Conservation (phyloP, 805 yeast genomes). For the Kregervanrija pseudodelftensis region DNA sequence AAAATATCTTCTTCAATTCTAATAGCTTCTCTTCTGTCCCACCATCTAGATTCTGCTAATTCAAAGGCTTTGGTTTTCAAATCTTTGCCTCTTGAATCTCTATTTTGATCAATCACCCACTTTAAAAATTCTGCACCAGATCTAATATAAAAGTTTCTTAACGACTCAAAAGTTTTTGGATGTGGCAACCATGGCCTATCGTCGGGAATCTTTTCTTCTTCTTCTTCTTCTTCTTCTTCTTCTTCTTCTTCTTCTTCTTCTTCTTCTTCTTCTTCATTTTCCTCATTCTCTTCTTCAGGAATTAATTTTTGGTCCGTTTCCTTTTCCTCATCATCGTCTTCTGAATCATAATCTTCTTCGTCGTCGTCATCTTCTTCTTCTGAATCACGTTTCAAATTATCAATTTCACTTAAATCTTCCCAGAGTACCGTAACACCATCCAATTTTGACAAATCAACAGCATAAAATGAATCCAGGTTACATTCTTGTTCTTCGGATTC, state of each 20-base stretch:
- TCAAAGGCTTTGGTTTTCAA: slow-evolving; percentile 86
- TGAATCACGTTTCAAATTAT: slow-evolving; percentile 45
- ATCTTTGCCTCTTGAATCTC: slow-evolving; percentile 83
- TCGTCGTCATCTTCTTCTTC: slow-evolving; percentile 61
- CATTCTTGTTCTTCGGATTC: slow-evolving; percentile 85
- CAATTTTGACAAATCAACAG: slow-evolving; percentile 75
- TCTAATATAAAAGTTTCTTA: slow-evolving; percentile 79
- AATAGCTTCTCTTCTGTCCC: slow-evolving; percentile 96
- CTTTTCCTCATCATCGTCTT: slow-evolving; percentile 52
- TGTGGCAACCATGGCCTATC: slow-evolving; percentile 96
- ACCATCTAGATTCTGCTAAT: slow-evolving; percentile 89
- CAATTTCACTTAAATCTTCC: slow-evolving; percentile 71
- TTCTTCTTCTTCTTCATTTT: slow-evolving; percentile 48
- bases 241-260: slow-evolving; percentile 57
- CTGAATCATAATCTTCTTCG: slow-evolving; percentile 66
- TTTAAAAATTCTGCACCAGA: slow-evolving; percentile 82
- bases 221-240: slow-evolving; percentile 52
- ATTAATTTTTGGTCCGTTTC: slow-evolving; percentile 35
- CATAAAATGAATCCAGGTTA: slow-evolving; percentile 76
- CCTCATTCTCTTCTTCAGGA: slow-evolving; percentile 36
- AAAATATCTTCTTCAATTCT: slow-evolving; percentile 81
- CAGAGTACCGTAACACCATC: slow-evolving; percentile 86
- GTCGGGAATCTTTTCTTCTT: slow-evolving; percentile 72
- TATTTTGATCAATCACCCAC: slow-evolving; percentile 86
- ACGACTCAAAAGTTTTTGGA: slow-evolving; percentile 85